These are phyloP conservation scores for Monosporascus ibericus DNA, from an alignment of 2,329 filamentous ascomycete genomes.

Conservation along the genomic window DNA sequence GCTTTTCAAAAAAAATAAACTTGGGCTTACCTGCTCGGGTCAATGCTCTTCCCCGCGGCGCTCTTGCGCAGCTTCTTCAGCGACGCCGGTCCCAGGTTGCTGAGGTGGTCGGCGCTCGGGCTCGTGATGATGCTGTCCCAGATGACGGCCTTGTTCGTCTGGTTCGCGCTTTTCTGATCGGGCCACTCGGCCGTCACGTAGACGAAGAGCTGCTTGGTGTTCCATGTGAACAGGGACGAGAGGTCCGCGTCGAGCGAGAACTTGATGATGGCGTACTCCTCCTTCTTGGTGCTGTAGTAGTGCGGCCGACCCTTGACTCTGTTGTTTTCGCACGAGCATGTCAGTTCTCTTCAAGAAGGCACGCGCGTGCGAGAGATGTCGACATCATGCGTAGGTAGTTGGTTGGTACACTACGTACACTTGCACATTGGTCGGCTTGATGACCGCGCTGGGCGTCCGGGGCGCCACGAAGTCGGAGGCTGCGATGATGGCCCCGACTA, in stretches of 20 bases:
- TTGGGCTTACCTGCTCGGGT: conserved; percentile 52
- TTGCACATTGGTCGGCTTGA: conserved; percentile 71
- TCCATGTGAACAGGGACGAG: conserved; percentile 93
- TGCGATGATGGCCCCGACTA: conserved; percentile 73
- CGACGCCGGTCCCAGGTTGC: conserved; percentile 53
- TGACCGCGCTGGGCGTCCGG: conserved; percentile 58
- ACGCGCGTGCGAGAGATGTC: background rate
- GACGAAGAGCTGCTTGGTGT: conserved; percentile 97
- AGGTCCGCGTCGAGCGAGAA: conserved; percentile 93
- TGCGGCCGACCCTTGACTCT: conserved; percentile 89
- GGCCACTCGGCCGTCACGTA: conserved; percentile 82
- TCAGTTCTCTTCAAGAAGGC: no score
- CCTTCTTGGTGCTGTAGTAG: conserved; percentile 87
- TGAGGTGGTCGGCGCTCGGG: conserved; percentile 56
- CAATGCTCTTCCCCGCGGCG: conserved; percentile 53
- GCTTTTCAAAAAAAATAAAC: background rate
- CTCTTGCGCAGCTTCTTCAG: conserved; percentile 58
- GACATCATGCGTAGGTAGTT: conserved; percentile 3
- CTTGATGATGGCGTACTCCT: conserved; percentile 91
- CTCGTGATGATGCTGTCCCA: conserved; percentile 93
- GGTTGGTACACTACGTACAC: conserved; percentile 52
- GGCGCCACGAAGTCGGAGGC: conserved; percentile 67
- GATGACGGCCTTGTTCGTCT: conserved; percentile 71
- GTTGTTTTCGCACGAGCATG: conserved; percentile 4
- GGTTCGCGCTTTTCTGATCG: conserved; percentile 29